These are phyloP conservation scores for Colletotrichum chrysophilum DNA, from an alignment of 2,329 filamentous ascomycete genomes.

Conservation along the genomic window DNA sequence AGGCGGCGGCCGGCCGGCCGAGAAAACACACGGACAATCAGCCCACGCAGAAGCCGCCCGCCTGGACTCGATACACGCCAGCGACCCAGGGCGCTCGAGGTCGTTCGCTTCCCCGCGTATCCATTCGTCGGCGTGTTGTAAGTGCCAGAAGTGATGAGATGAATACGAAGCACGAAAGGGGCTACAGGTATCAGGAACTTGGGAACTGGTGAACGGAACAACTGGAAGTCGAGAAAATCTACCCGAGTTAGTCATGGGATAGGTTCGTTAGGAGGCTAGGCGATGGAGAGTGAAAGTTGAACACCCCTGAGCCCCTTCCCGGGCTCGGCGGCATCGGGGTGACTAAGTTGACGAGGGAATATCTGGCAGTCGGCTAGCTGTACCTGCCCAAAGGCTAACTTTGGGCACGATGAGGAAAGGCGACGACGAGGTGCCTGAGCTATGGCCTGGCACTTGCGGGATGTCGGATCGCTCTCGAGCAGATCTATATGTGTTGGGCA, in stretches of 20 bases:
- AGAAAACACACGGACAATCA: slow-evolving; percentile 1
- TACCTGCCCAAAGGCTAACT: background rate
- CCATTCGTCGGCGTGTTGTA: background rate
- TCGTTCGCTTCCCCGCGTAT: slow-evolving; percentile 14
- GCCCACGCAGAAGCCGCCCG: background rate
- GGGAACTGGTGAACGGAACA: background rate
- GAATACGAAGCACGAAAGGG: background rate
- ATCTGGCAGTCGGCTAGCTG: background rate
- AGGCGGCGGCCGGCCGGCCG: background rate
- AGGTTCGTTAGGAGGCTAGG: background rate
- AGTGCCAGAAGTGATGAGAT: background rate
- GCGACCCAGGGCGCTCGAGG: background rate
- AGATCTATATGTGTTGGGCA: background rate
- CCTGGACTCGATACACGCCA: slow-evolving; percentile 7
- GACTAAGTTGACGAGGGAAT: background rate
- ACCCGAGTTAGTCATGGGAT: background rate
- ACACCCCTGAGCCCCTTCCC: background rate
- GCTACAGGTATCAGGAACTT: background rate
- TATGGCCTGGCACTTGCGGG: background rate
- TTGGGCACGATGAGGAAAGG: background rate
- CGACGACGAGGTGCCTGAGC: background rate
- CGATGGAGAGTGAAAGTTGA: background rate
- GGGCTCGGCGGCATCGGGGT: background rate
- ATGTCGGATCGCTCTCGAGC: background rate
- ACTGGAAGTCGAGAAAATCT: background rate